A percentile compares a stretch with the other conserved stretches of the same genome.
Conservation (phyloP, 495 filamentous ascomycete species). For the Evernia prunastri region DNA sequence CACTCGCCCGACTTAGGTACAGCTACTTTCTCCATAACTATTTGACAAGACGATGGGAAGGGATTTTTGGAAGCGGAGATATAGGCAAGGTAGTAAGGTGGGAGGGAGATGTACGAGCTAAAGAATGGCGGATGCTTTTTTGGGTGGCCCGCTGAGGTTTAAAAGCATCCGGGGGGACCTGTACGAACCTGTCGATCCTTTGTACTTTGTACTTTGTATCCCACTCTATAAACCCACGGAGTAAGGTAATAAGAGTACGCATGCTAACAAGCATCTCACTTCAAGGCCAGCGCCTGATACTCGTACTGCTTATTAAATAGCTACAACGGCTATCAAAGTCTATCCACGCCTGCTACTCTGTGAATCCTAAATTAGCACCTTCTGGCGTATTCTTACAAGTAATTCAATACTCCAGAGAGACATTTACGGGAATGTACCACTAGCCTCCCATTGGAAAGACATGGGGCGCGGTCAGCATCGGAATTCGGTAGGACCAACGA, state of each 20-base stretch:
- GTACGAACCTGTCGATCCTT: slow-evolving; percentile 11
- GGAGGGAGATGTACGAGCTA: not conserved
- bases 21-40: not conserved
- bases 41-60: not conserved
- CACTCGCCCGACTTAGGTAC: slow-evolving; percentile 46
- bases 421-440: slow-evolving; percentile 13
- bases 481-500: slow-evolving; percentile 16
- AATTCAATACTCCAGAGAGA: slow-evolving; percentile 2
- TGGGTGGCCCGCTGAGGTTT: too few species aligned
- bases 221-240: too few species aligned
- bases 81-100: not conserved
- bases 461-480: slow-evolving; percentile 17
- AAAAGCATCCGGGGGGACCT: too few species aligned
- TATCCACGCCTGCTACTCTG: not conserved
- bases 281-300: not conserved
- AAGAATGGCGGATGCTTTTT: slow-evolving; percentile 7
- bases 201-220: too few species aligned
- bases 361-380: too few species aligned
- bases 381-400: not conserved
- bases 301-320: not conserved
- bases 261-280: slow-evolving; percentile 6
- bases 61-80: not conserved
- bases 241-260: not conserved
- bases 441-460: slow-evolving; percentile 19
- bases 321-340: not conserved